Evolutionary conservation across 2,329 filamentous ascomycete genomes (phyloP).

Genomic region (Gaeumannomyces sp.): DNA sequence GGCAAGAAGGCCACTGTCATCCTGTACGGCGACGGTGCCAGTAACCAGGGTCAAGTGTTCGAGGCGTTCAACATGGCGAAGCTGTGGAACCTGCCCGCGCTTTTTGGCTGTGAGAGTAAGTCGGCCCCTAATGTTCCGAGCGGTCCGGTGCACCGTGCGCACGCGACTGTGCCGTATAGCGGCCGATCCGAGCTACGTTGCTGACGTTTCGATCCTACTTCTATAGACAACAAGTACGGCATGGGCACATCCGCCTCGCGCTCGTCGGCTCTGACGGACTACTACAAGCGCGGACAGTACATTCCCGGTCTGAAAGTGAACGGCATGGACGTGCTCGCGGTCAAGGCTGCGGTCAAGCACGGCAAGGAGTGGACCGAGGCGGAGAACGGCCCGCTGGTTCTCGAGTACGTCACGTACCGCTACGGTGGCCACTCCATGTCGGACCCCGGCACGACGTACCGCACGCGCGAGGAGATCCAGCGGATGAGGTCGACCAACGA

Average conservation of each 20-base stretch:
- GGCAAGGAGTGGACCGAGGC: conserved; percentile 79
- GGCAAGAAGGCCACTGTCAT: conserved; percentile 82
- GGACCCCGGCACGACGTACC: conserved; percentile 97
- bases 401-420: conserved; percentile 98
- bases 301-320: conserved; percentile 99
- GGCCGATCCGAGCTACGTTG: neutral
- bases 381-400: conserved; percentile 88
- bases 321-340: conserved; percentile 97
- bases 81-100: conserved; percentile 91
- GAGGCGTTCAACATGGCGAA: conserved; percentile 99
- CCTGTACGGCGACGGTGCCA: conserved; percentile 95
- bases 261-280: conserved; percentile 93
- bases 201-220: neutral
- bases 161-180: neutral
- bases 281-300: conserved; percentile 99
- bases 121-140: conserved; percentile 19
- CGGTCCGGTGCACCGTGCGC: no score
- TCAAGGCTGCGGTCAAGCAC: conserved; percentile 93
- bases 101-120: conserved; percentile 98
- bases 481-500: conserved; percentile 99
- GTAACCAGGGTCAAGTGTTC: conserved; percentile 99
- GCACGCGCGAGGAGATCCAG: conserved; percentile 98
- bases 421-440: conserved; percentile 99
- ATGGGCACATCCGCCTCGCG: conserved; percentile 97
- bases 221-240: conserved; percentile 96